Base-by-base conservation (phyloP, 306 rosid genomes). In the Sicyos edulis region DNA sequence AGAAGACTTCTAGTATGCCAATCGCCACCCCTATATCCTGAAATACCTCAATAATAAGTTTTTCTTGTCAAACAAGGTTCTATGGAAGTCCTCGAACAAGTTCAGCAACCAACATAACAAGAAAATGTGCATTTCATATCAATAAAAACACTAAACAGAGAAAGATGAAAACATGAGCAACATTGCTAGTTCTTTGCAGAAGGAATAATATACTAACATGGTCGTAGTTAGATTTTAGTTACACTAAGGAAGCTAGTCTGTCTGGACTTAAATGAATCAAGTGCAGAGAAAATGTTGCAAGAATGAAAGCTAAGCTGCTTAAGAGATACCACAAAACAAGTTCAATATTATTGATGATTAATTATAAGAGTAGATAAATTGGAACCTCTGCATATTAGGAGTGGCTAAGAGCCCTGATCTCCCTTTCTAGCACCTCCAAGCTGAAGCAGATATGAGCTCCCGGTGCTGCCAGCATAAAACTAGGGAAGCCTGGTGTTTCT, bases 391-490 rank as follows among this genome's bases (percentile, higher is more conserved):
- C 70, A 71, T 77, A 83, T 53, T 80, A 78, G 63, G 79, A 71
- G 84, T 70, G 63, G 81, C 77, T 70, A 65, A 67, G 58, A 73
- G 69, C 80, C 80, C 75, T 74, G 75, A 71, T 76, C 76, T 73
- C 68, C 83, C 72, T 71, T 45, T 78, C 74, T 80, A 83, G 81
- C 86, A 83, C 66, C 86, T 77, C 86, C 86, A 83, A 37, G 86
- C 86, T 8, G 86, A 83, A 51, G 81, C 86, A 3, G 78, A 74
- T 51, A 80, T 75, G 71, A 83, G 84, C 76, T 80, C 86, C 47
- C 78, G 70, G 4, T 74, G 83, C 80, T 83, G 86, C 86, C 86
- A 83, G 80, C 82, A 83, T 26, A 83, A 68, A 26, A 75, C 77
- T 24, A 83, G 82, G 13, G 86, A 83, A 26, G 73, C 81, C 51